Percentiles rank a stretch among this genome's conserved stretches.
Evolutionary conservation across 306 rosid genomes (phyloP).

Genomic region (Cyclanthera cordifolia): DNA sequence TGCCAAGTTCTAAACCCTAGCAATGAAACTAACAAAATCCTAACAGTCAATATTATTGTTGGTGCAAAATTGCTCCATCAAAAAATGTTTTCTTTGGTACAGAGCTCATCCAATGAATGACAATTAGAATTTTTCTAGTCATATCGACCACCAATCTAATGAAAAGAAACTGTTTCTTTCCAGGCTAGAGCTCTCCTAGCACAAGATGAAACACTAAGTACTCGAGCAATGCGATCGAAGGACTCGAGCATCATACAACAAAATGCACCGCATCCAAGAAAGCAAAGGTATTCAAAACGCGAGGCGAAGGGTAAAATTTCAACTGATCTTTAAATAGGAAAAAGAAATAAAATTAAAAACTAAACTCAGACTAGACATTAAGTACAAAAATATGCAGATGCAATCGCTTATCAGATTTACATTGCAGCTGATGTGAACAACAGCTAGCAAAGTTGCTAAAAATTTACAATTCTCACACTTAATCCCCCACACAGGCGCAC

Average conservation of each 20-base stretch:
- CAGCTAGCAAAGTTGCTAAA: constrained; percentile 56
- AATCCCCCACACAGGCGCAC: constrained; percentile 20
- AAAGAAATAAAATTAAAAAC: neutral
- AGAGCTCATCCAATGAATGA: neutral
- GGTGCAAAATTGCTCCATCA: neutral
- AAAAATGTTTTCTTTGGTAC: neutral
- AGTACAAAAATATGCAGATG: constrained; percentile 7
- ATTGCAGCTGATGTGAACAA: constrained; percentile 54
- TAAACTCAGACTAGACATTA: neutral
- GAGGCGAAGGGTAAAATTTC: neutral
- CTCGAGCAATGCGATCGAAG: neutral
- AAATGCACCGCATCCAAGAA: neutral
- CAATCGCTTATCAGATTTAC: constrained; percentile 50
- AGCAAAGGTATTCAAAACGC: neutral
- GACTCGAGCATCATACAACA: neutral
- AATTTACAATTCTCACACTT: constrained; percentile 77
- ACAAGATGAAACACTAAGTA: neutral
- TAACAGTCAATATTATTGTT: no score
- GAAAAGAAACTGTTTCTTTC: neutral
- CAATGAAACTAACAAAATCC: no score
- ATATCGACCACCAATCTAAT: neutral
- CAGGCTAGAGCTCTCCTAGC: neutral
- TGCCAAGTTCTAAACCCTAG: no score
- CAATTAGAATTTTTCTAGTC: neutral
- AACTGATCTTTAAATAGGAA: neutral